Evolutionary conservation across 2,329 filamentous ascomycete species (phyloP).

Genomic region (Penicillium vulpinum): DNA sequence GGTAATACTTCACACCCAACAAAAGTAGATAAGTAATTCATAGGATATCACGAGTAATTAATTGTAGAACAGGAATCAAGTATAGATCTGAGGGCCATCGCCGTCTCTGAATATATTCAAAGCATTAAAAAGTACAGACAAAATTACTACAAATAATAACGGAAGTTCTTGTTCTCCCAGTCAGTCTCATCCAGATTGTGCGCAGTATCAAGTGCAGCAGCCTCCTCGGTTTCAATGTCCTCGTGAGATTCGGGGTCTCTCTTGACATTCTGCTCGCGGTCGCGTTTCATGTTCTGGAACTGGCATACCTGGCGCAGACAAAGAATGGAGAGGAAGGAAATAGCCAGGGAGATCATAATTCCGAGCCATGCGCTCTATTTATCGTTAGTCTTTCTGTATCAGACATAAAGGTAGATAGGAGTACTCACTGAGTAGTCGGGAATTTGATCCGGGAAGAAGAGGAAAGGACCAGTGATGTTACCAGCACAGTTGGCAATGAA

Average conservation of each 20-base stretch:
- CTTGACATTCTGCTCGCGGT: not conserved
- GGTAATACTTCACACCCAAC: too few species aligned
- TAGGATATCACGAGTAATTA: too few species aligned
- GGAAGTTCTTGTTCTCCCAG: not conserved
- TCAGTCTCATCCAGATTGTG: not conserved
- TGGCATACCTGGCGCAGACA: not conserved
- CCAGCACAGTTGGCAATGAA: conserved; percentile 43
- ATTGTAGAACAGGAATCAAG: not conserved
- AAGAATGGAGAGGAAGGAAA: not conserved
- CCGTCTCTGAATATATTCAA: not conserved
- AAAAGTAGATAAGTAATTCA: too few species aligned
- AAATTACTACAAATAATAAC: not conserved
- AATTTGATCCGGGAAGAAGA: conserved; percentile 29
- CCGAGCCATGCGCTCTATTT: not conserved
- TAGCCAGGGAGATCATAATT: not conserved
- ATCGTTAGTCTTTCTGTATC: not conserved
- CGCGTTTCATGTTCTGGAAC: not conserved
- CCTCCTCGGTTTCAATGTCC: not conserved
- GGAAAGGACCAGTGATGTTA: conserved; percentile 45
- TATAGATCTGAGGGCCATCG: not conserved
- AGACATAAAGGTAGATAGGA: not conserved
- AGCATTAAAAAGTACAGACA: not conserved
- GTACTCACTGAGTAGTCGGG: not conserved
- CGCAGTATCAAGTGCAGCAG: not conserved
- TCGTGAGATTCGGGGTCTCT: not conserved